phyloP scores from a whole-genome alignment of 371 early-diverging fungal genomes.

The Gilbertella persicaria region DNA sequence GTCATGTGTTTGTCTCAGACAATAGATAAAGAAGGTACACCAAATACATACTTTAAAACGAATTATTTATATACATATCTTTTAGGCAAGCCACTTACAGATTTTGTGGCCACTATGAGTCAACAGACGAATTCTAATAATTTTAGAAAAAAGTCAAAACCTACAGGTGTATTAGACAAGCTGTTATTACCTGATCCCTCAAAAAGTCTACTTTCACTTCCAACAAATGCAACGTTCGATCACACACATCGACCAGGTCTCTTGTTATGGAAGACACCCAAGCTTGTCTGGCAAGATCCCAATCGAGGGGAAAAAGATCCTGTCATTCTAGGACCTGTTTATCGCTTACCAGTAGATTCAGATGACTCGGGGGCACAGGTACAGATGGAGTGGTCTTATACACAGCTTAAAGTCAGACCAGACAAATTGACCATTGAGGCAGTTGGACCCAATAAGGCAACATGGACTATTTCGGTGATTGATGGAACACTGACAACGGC shows the following conservation, averaged over 20 bases:
- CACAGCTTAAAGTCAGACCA: constrained; percentile 18
- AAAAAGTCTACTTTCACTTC: neutral
- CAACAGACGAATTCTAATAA: neutral
- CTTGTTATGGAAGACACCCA: constrained; percentile 9
- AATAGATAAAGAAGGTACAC: neutral
- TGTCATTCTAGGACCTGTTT: constrained; percentile 3
- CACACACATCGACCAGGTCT: constrained; percentile 12
- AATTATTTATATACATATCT: neutral
- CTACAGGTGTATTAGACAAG: too few relatives aligned
- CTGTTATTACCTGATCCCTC: neutral
- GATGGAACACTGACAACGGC: constrained; percentile 17
- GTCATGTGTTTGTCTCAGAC: neutral
- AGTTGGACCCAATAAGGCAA: constrained; percentile 10
- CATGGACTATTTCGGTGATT: constrained; percentile 13
- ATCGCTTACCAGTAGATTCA: constrained; percentile 5
- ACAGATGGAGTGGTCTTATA: constrained; percentile 17
- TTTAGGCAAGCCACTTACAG: too few relatives aligned
- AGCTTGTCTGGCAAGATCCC: neutral
- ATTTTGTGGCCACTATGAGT: neutral
- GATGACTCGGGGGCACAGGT: constrained; percentile 10
- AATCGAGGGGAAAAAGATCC: neutral
- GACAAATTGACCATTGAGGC: constrained; percentile 19
- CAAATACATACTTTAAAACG: neutral
- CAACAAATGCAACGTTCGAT: constrained; percentile 1
- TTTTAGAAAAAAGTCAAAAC: neutral